A percentile compares a stretch with the other conserved stretches of the same genome.
These are phyloP conservation scores for Xerocomellus dryophilus DNA, from an alignment of 768 basidiomycete genomes.

Conservation along the genomic window DNA sequence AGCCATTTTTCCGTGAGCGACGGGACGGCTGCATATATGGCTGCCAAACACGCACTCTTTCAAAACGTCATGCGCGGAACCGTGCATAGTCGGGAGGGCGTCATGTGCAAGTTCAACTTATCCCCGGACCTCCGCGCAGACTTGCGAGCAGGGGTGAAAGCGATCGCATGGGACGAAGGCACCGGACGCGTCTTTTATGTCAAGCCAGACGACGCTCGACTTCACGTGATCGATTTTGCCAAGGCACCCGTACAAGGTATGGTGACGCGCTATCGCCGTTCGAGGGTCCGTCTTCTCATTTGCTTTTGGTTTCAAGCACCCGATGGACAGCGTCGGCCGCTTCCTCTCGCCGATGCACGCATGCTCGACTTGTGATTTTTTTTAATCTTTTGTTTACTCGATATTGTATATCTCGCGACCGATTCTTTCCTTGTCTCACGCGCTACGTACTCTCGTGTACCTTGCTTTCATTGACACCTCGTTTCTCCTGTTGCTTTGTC, in stretches of 20 bases:
- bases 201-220: conserved; percentile 36
- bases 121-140: conserved; percentile 16
- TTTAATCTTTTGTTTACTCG: not conserved
- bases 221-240: conserved; percentile 52
- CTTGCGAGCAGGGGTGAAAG: conserved; percentile 36
- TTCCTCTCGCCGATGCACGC: conserved; percentile 29
- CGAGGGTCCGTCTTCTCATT: conserved; percentile 25
- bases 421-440: not conserved
- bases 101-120: conserved; percentile 28
- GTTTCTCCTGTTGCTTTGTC: not conserved
- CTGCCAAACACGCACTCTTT: conserved; percentile 18
- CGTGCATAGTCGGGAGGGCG: conserved; percentile 14
- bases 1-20: conserved; percentile 38
- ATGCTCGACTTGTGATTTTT: conserved; percentile 29
- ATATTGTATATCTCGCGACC: not conserved
- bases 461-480: conserved; percentile 4
- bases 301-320: conserved; percentile 32
- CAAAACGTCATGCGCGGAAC: conserved; percentile 23
- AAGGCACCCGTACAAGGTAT: conserved; percentile 34
- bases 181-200: conserved; percentile 59
- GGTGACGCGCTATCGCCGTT: not conserved
- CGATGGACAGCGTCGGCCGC: conserved; percentile 31
- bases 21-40: conserved; percentile 24
- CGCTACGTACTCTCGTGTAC: not conserved
- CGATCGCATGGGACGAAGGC: conserved; percentile 64